These are phyloP conservation scores for Ustilago nuda DNA, from an alignment of 1,284 basidiomycete genomes.

Conservation along the genomic window DNA sequence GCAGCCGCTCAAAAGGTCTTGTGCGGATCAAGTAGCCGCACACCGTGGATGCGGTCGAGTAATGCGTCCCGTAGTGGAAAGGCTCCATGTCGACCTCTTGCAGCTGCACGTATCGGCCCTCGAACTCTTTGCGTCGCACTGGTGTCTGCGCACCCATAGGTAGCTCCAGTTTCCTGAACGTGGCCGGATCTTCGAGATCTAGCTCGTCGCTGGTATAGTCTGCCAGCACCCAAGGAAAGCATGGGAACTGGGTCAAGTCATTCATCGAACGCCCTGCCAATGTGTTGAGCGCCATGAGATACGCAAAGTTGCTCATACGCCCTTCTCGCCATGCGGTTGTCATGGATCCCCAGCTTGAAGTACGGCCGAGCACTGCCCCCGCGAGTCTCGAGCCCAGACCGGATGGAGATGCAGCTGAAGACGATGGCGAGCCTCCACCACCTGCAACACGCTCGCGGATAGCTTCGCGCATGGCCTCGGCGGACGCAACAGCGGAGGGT, in stretches of 20 bases:
- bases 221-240: constrained; percentile 89
- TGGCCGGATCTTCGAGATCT: constrained; percentile 77
- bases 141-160: constrained; percentile 92
- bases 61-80: constrained; percentile 79
- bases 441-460: constrained; percentile 39
- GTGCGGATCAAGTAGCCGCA: constrained; percentile 93
- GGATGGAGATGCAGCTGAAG: constrained; percentile 17
- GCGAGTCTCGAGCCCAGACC: constrained; percentile 51
- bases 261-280: constrained; percentile 67
- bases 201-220: constrained; percentile 84
- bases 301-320: constrained; percentile 67
- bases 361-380: constrained; percentile 55
- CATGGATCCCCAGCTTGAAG: constrained; percentile 51
- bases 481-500: constrained; percentile 52
- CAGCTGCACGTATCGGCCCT: constrained; percentile 78
- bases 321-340: constrained; percentile 65
- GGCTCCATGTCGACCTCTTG: constrained; percentile 80
- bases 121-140: constrained; percentile 72
- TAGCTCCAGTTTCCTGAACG: constrained; percentile 82
- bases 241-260: constrained; percentile 92
- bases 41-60: constrained; percentile 95
- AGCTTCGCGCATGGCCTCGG: constrained; percentile 48
- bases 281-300: constrained; percentile 69
- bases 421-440: constrained; percentile 6
- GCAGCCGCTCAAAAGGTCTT: constrained; percentile 73